Percentiles rank a stretch among this genome's conserved stretches.
Conservation (phyloP, 352 stramenopile genomes). For the Nothophytophthora sp. region DNA sequence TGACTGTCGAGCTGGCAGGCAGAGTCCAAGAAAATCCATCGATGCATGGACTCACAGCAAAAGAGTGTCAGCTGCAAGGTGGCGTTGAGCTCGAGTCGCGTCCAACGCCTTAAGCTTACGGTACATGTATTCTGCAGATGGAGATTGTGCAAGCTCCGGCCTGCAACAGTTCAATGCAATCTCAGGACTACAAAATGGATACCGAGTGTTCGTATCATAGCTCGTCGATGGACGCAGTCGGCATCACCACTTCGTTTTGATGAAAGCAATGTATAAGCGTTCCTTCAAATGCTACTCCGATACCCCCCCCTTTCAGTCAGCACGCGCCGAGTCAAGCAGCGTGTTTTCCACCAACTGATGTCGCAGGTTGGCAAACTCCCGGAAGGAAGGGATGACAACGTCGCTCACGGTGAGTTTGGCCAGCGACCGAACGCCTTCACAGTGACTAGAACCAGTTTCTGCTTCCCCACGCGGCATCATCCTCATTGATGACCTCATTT, state of each 20-base stretch:
- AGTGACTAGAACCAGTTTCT: neutral
- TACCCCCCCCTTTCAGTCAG: neutral
- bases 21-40: too few relatives aligned
- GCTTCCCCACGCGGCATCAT: conserved; percentile 1
- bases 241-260: neutral
- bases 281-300: neutral
- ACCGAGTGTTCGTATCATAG: too few relatives aligned
- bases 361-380: conserved; percentile 20
- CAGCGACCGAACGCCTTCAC: neutral
- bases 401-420: conserved; percentile 15
- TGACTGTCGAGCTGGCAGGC: too few relatives aligned
- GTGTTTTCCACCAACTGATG: conserved; percentile 25
- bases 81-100: too few relatives aligned
- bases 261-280: neutral
- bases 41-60: too few relatives aligned
- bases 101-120: too few relatives aligned
- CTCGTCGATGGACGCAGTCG: too few relatives aligned
- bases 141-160: too few relatives aligned
- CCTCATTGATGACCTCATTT: conserved; percentile 13
- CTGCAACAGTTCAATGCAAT: too few relatives aligned
- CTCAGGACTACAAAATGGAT: too few relatives aligned
- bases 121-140: too few relatives aligned
- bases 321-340: conserved; percentile 15
- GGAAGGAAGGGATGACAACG: conserved; percentile 25
- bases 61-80: too few relatives aligned